A percentile compares a stretch with the other conserved stretches of the same genome.
phyloP scores from a whole-genome alignment of 1,284 basidiomycete species.

The Abortiporus biennis region DNA sequence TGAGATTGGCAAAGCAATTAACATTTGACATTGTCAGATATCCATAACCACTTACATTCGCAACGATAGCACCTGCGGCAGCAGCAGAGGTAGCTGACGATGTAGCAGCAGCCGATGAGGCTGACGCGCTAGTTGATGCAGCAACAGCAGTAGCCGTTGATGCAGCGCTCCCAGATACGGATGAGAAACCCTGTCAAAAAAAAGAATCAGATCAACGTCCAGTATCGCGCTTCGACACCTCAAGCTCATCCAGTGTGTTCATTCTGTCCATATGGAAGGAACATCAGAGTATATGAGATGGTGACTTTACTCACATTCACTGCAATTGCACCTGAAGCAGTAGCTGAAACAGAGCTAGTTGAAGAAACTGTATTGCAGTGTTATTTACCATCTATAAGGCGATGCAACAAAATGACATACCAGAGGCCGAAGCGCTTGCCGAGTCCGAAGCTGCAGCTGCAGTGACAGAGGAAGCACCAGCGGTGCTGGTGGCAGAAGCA shows the following conservation, averaged over 20 bases:
- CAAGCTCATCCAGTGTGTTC: no score
- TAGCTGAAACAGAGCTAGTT: constrained; percentile 1
- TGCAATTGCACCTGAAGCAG: constrained; percentile 1
- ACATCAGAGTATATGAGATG: no score
- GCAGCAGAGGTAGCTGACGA: constrained; percentile 3
- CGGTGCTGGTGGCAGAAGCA: constrained; percentile 4
- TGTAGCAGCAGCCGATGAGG: constrained; percentile 6
- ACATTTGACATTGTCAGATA: background rate
- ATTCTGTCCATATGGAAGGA: no score
- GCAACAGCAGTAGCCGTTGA: constrained; percentile 2
- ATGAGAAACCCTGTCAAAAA: constrained; percentile 5
- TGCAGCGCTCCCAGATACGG: constrained; percentile 4
- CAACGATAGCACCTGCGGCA: background rate
- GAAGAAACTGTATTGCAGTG: background rate
- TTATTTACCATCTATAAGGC: background rate
- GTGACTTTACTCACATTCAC: no score
- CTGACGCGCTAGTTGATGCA: constrained; percentile 4
- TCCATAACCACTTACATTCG: background rate
- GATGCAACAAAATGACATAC: constrained; percentile 1
- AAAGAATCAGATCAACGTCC: background rate
- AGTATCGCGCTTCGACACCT: background rate
- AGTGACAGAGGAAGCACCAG: background rate
- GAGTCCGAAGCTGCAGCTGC: background rate
- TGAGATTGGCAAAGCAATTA: background rate
- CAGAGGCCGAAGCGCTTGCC: background rate